phyloP scores from a whole-genome alignment of 2,329 filamentous ascomycete species.

The Emergomyces orientalis region DNA sequence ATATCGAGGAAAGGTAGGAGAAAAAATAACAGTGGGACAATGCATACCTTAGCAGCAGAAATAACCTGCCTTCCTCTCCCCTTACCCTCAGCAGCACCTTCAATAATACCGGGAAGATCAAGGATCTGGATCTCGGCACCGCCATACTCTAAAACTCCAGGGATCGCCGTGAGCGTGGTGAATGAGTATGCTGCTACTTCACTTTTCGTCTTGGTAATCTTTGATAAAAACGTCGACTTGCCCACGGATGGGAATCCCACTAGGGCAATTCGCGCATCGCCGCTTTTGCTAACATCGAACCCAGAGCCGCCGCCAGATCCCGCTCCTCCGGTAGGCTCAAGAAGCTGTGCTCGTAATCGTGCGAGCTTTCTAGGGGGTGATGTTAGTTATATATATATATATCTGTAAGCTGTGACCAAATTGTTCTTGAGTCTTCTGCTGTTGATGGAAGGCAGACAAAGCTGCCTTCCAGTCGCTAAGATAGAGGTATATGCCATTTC shows the following conservation, averaged over 20 bases:
- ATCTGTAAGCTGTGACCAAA: neutral
- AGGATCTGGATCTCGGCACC: conserved; percentile 97
- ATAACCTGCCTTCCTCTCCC: conserved; percentile 94
- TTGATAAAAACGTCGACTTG: conserved; percentile 97
- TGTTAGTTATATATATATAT: neutral
- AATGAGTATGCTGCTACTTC: conserved; percentile 95
- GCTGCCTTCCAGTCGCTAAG: neutral
- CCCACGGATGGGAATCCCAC: conserved; percentile 98
- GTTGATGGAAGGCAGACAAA: neutral
- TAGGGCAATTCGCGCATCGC: conserved; percentile 90
- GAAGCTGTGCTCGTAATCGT: conserved; percentile 81
- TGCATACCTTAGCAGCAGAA: conserved; percentile 69
- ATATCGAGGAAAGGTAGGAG: too few relatives aligned
- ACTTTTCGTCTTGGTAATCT: conserved; percentile 95
- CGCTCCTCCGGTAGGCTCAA: conserved; percentile 75
- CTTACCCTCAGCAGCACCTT: conserved; percentile 91
- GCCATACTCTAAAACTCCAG: conserved; percentile 92
- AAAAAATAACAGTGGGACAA: neutral
- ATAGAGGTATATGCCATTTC: neutral
- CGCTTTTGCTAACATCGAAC: conserved; percentile 87
- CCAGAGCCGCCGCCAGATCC: conserved; percentile 71
- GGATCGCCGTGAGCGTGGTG: conserved; percentile 94
- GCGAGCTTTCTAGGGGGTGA: conserved; percentile 71
- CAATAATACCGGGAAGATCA: conserved; percentile 96
- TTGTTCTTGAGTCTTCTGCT: neutral